Conservation (phyloP, 2,329 filamentous ascomycete species). For the Neurospora sp. region DNA sequence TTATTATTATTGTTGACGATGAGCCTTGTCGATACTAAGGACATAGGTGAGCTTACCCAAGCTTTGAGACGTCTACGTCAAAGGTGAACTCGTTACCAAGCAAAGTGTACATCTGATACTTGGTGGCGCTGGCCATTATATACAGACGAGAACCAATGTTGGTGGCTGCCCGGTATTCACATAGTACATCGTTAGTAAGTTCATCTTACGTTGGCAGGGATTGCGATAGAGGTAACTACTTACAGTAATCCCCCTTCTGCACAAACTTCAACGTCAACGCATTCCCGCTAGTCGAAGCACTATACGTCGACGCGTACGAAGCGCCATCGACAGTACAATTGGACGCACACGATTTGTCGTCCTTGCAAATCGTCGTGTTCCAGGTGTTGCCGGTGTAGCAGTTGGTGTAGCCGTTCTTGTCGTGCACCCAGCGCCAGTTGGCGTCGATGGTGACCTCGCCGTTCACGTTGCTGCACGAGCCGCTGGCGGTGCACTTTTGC, state of each 20-base stretch:
- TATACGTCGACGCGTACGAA: constrained; percentile 41
- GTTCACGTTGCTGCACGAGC: constrained; percentile 36
- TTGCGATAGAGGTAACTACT: neutral
- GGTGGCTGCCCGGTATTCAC: too few relatives aligned
- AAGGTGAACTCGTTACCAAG: constrained; percentile 55
- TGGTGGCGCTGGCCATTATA: constrained; percentile 21
- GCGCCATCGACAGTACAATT: constrained; percentile 50
- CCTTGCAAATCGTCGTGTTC: constrained; percentile 38
- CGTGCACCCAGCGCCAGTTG: constrained; percentile 51
- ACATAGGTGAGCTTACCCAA: constrained; percentile 42
- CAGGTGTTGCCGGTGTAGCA: constrained; percentile 40
- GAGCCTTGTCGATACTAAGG: constrained; percentile 20
- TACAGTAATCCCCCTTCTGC: constrained; percentile 27
- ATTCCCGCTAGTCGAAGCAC: constrained; percentile 39
- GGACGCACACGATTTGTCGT: constrained; percentile 37
- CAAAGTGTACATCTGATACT: constrained; percentile 42
- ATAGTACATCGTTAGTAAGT: neutral
- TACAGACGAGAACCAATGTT: constrained; percentile 28
- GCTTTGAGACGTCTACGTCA: constrained; percentile 53
- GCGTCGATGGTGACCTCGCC: constrained; percentile 43
- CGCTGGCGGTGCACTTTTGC: constrained; percentile 37
- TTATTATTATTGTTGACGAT: constrained; percentile 23
- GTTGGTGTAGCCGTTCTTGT: constrained; percentile 34
- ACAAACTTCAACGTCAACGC: constrained; percentile 39
- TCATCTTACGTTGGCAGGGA: neutral